Percentiles rank a stretch among this genome's conserved stretches.
Conservation (phyloP, 2,329 filamentous ascomycete genomes). For the Exophiala oligosperma region DNA sequence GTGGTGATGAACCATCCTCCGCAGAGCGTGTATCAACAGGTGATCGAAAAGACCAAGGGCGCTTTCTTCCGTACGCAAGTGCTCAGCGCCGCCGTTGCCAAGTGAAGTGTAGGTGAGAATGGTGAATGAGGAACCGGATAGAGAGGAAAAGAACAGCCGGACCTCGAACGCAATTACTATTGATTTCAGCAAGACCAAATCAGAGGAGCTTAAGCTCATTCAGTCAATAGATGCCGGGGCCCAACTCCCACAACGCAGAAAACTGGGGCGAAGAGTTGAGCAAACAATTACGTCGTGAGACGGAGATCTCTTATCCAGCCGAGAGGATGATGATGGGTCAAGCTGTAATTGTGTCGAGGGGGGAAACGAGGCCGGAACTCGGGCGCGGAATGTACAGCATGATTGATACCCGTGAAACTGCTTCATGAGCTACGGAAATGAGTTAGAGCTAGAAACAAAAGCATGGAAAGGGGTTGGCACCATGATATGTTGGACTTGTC, state of each 20-base stretch:
- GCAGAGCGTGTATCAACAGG: slow-evolving; percentile 97
- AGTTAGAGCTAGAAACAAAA: neutral
- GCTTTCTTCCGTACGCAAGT: slow-evolving; percentile 99
- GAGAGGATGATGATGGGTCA: too few species aligned
- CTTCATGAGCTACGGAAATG: slow-evolving; percentile 4
- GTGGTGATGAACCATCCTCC: slow-evolving; percentile 99
- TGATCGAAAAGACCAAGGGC: slow-evolving; percentile 98
- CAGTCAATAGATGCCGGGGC: too few species aligned
- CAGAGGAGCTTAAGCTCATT: neutral
- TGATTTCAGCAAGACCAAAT: neutral
- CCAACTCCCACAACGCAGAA: too few species aligned
- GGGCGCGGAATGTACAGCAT: neutral
- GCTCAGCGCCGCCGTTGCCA: slow-evolving; percentile 62
- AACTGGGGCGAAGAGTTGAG: too few species aligned
- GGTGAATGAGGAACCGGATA: neutral
- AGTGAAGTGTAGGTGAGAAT: slow-evolving; percentile 35
- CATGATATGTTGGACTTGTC: neutral
- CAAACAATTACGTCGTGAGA: too few species aligned
- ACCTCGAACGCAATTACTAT: too few species aligned
- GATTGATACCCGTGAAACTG: slow-evolving; percentile 19
- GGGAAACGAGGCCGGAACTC: neutral
- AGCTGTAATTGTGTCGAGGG: too few species aligned
- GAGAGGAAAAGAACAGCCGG: neutral
- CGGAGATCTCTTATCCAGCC: too few species aligned
- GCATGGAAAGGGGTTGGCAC: neutral